phyloP scores from a whole-genome alignment of 805 yeast genomes.

The Metschnikowia shivogae region DNA sequence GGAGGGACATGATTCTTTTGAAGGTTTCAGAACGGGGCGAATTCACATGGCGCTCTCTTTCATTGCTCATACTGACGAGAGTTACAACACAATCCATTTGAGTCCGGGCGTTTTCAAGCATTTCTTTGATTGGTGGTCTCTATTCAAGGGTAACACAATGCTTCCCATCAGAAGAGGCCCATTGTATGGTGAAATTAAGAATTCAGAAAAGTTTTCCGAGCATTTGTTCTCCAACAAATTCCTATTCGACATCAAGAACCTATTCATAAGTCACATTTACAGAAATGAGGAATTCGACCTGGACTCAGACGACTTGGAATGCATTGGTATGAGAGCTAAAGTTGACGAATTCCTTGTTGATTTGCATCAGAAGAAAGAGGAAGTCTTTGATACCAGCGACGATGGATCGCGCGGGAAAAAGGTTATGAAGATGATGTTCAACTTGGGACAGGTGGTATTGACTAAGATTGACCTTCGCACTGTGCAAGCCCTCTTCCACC shows the following conservation, averaged over 20 bases:
- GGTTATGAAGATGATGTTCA: conserved; percentile 55
- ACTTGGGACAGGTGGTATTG: conserved; percentile 59
- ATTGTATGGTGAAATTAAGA: conserved; percentile 55
- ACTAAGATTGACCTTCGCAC: conserved; percentile 57
- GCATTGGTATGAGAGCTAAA: conserved; percentile 62
- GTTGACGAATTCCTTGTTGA: conserved; percentile 37
- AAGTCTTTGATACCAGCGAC: conserved; percentile 33
- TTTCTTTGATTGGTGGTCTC: conserved; percentile 81
- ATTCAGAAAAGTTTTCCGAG: conserved; percentile 66
- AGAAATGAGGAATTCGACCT: conserved; percentile 42
- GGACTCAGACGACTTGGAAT: conserved; percentile 42
- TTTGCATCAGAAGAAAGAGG: conserved; percentile 40
- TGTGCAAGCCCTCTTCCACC: conserved; percentile 44
- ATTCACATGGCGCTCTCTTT: conserved; percentile 41
- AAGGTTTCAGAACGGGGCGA: conserved; percentile 37
- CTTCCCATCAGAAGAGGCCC: conserved; percentile 76
- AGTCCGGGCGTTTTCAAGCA: conserved; percentile 64
- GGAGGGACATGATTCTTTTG: conserved; percentile 37
- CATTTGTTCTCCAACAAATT: conserved; percentile 78
- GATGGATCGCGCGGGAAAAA: conserved; percentile 45
- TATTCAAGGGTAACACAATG: conserved; percentile 74
- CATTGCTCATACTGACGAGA: conserved; percentile 30
- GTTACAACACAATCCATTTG: conserved; percentile 71
- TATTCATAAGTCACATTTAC: conserved; percentile 72
- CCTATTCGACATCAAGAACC: conserved; percentile 64